Base-by-base conservation (phyloP, 305 asterid species). In the Rubia balearica region DNA sequence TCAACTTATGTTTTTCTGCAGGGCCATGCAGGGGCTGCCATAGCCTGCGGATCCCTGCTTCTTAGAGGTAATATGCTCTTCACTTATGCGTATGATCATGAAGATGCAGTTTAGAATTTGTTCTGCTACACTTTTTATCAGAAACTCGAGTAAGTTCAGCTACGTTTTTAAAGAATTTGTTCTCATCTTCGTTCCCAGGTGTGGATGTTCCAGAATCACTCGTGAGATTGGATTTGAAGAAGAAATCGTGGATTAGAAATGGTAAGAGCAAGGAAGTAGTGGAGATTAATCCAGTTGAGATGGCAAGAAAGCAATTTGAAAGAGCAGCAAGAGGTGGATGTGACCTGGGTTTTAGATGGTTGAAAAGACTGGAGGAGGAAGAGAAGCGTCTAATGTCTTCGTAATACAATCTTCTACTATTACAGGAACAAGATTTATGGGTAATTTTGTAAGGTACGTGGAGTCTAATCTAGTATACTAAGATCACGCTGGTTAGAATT, bases 11-110 rank as follows among this genome's bases (percentile, higher is more conserved):
- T 36, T 46, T 76, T 76, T 67, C 57, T 76, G 70, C 69, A 92
- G 97, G 97, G 98, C 68, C 97, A 89, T 81, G 82, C 89, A 63
- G 98, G 95, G 45, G 89, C 98, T 76, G 91, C 98, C 64, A 73
- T 90, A 61, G 96, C 98, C 38, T 92, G 83, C 60, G 98, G 97
- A 72, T 92, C 98, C 56, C 91, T 92, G 73, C 90, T 92, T 65
- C 90, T 90, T 70, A 81, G 82, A 85, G 33, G 33, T 30, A 30
- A 30, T 1, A 30, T 30, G 33, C 33, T 30, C 33, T 30, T 48
- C 16, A 48, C 48, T 11, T 24, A 6, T 74, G 64, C 74, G 17
- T 41, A 10, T 57, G 36, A 17, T 21, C 33, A 10, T 9, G 62
- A 8, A 57, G 16, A 7, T 19, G 62, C 36, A 57, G 36, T 10